These are phyloP conservation scores for Carex myosuroides DNA, from an alignment of 176 grass and related monocot species.

Conservation along the genomic window DNA sequence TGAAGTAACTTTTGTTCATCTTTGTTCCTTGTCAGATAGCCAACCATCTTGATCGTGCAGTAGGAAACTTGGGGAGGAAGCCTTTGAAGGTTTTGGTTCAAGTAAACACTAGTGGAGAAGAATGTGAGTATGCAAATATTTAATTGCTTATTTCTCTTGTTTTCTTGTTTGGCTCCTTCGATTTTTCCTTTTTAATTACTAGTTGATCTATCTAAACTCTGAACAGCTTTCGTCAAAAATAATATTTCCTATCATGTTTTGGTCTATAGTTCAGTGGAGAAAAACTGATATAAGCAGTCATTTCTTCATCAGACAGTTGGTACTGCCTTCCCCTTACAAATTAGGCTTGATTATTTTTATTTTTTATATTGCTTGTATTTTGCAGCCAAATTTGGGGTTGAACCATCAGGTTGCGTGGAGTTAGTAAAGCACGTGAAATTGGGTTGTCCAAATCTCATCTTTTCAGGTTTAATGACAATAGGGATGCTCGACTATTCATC, in stretches of 20 bases:
- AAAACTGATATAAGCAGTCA: neutral
- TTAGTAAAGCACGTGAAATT: constrained; percentile 89
- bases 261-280: neutral
- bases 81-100: constrained; percentile 90
- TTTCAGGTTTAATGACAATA: constrained; percentile 99
- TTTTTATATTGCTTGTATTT: constrained; percentile 8
- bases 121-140: constrained; percentile 58
- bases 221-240: neutral
- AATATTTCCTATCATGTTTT: neutral
- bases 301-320: neutral
- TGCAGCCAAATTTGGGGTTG: constrained; percentile 90
- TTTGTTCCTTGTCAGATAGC: constrained; percentile 65
- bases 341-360: neutral
- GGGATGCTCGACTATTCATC: constrained; percentile 98
- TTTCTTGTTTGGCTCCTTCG: neutral
- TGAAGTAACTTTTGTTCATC: neutral
- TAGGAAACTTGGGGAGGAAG: constrained; percentile 82
- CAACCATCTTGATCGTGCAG: constrained; percentile 72
- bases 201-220: neutral
- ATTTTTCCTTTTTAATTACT: neutral
- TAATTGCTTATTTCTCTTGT: neutral
- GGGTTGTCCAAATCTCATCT: constrained; percentile 78
- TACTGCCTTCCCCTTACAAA: neutral
- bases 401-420: constrained; percentile 65
- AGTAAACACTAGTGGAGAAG: constrained; percentile 98